Evolutionary conservation across 1,284 basidiomycete species (phyloP), one percentile per base, ranked within the genome.

Genomic region (Amylostereum areolatum): DNA sequence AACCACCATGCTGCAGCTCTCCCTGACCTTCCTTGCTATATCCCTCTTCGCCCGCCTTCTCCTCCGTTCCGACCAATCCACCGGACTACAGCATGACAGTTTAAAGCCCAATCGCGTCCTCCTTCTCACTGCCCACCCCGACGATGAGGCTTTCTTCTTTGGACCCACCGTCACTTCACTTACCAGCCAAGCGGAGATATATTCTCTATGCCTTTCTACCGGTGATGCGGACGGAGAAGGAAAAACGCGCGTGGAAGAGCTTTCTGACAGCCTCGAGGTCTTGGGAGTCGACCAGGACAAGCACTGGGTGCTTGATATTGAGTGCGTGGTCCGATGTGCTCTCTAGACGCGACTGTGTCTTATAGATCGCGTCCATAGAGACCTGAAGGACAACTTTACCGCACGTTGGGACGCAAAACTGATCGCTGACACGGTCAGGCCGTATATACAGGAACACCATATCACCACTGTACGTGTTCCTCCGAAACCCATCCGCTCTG

Each of bases 91-190:
- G n/a, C 18, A 8, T 32, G 28, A 11, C 12, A 27, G 7, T 6
- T 30, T 31, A 27, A 34, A 46, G 10, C 48, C 52, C 11, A 50
- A 62, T 43, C 66, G 68, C 24, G 52, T 87, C 39, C 72, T 95
- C 28, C 62, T 94, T 2, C 67, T 95, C 41, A 93, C 89, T 0
- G 90, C 92, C 8, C 92, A 95, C 59, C 92, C 92, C 2, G 93
- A 96, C 62, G 93, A 96, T 62, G 93, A 96, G 69, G 83, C 83
- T 61, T 81, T 95, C 75, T 97, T 97, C 73, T 97, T 97, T 62
- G 85, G 83, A 0, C 92, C 93, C 0, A 87, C 87, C 0, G 62
- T 96, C 9, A 70, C 83, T 29, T 73, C 81, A 2, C 68, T 89
- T 12, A 57, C 6, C 12, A 39, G 37, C 5, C 5, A 28, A 52